phyloP scores from a whole-genome alignment of 2,329 filamentous ascomycete species.

The Stagonosporopsis vannaccii region DNA sequence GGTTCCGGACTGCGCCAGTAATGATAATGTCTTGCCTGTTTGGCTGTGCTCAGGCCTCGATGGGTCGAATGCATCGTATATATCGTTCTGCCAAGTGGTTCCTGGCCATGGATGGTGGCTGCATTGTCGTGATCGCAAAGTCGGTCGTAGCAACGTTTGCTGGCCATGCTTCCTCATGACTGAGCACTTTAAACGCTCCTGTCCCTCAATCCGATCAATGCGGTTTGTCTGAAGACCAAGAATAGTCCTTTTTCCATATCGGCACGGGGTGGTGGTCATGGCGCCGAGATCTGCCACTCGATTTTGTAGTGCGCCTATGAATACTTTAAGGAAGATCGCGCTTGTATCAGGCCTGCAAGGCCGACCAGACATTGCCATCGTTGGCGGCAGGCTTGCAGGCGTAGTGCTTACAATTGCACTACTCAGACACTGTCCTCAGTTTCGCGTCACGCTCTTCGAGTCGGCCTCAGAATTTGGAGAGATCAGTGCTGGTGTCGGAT shows the following conservation, averaged over 20 bases:
- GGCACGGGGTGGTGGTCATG: too few relatives aligned
- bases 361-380: constrained; percentile 58
- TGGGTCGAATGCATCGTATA: constrained; percentile 21
- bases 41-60: constrained; percentile 13
- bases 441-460: constrained; percentile 63
- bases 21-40: constrained; percentile 26
- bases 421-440: constrained; percentile 45
- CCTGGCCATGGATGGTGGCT: constrained; percentile 19
- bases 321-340: too few relatives aligned
- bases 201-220: too few relatives aligned
- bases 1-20: constrained; percentile 19
- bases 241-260: too few relatives aligned
- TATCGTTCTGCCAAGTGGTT: constrained; percentile 23
- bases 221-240: too few relatives aligned
- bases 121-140: neutral
- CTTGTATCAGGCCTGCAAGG: constrained; percentile 6
- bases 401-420: constrained; percentile 61
- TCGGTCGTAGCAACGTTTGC: too few relatives aligned
- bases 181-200: too few relatives aligned
- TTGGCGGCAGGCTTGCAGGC: constrained; percentile 68
- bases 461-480: constrained; percentile 62
- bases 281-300: too few relatives aligned
- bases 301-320: too few relatives aligned
- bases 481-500: constrained; percentile 65
- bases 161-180: too few relatives aligned